Percentiles rank a stretch among this genome's conserved stretches.
Conservation (phyloP, 306 rosid genomes). For the Prunus persica region DNA sequence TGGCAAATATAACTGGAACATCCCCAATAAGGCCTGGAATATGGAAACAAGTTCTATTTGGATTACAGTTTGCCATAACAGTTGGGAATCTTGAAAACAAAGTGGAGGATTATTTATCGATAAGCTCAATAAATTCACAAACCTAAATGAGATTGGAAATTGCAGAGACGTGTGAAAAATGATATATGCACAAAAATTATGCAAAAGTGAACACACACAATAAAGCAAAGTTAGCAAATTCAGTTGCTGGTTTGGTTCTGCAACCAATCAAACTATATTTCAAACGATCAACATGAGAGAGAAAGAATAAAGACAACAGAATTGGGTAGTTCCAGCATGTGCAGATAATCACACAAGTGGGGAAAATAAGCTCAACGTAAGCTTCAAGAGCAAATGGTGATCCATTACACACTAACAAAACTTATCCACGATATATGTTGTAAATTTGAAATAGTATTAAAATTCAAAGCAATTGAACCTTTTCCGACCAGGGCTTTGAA, state of each 20-base stretch:
- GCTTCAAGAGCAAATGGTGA: not conserved
- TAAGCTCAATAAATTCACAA: not conserved
- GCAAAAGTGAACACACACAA: not conserved
- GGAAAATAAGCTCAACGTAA: not conserved
- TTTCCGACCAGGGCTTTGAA: conserved; percentile 83
- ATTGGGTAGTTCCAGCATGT: not conserved
- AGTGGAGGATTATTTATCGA: not conserved
- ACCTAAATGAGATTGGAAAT: not conserved
- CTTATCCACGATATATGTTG: no score
- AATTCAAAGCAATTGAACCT: conserved; percentile 35
- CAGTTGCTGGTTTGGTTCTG: not conserved
- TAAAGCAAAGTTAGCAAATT: not conserved
- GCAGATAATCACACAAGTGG: not conserved
- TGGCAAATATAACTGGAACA: conserved; percentile 76
- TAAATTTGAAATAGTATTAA: not conserved
- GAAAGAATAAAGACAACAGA: not conserved
- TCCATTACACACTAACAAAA: not conserved
- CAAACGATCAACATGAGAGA: no score
- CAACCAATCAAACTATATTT: not conserved
- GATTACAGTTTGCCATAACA: not conserved
- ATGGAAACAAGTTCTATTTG: not conserved
- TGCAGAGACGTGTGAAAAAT: not conserved
- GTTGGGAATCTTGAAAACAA: not conserved
- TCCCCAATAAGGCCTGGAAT: conserved; percentile 74
- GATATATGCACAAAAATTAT: not conserved